Evolutionary conservation across 805 yeast species (phyloP).

Genomic region (Alloascoidea hylecoeti): DNA sequence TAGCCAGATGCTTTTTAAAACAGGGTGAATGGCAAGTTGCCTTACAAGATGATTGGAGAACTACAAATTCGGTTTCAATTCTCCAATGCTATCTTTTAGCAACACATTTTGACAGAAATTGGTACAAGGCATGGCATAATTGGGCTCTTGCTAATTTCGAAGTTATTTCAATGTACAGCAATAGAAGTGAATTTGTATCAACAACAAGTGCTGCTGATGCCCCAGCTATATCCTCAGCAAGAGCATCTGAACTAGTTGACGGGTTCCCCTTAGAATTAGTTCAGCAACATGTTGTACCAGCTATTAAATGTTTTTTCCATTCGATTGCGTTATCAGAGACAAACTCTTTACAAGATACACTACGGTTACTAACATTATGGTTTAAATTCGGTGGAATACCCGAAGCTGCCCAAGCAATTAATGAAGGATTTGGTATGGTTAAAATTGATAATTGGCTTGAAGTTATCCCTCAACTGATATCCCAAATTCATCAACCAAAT

Average conservation of each 20-base stretch:
- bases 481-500: constrained; percentile 93
- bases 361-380: constrained; percentile 86
- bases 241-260: constrained; percentile 8
- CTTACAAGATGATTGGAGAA: constrained; percentile 65
- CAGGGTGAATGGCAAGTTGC: constrained; percentile 98
- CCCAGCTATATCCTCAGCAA: too few relatives aligned
- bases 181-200: background rate
- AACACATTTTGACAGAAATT: constrained; percentile 80
- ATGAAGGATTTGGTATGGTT: constrained; percentile 82
- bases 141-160: constrained; percentile 99
- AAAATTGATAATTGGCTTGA: constrained; percentile 90
- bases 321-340: constrained; percentile 80
- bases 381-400: constrained; percentile 89
- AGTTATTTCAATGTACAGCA: constrained; percentile 57
- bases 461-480: constrained; percentile 88
- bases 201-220: constrained; percentile 4
- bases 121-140: constrained; percentile 99
- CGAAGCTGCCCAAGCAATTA: constrained; percentile 82
- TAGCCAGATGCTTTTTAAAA: constrained; percentile 90
- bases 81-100: constrained; percentile 87
- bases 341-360: constrained; percentile 83
- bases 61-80: constrained; percentile 58
- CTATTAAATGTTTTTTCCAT: constrained; percentile 90
- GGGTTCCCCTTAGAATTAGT: constrained; percentile 38
- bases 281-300: constrained; percentile 86